Evolutionary conservation across 2,329 filamentous ascomycete species (phyloP), one percentile per base, ranked within the genome.

Genomic region (Colletotrichum ledebouriae): DNA sequence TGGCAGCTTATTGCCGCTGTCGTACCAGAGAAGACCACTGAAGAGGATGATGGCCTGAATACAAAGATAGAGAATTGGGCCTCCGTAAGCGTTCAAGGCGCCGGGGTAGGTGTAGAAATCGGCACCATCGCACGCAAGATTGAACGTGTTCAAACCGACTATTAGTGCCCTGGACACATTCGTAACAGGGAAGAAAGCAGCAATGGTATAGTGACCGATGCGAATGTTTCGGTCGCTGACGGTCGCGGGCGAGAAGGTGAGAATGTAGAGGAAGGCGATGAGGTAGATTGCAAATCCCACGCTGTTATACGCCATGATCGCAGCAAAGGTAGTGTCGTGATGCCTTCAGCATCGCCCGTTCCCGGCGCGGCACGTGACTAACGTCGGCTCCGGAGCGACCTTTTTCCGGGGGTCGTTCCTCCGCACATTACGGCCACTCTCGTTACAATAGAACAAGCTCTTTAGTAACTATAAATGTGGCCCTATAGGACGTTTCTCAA

Each of bases 41-140:
- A 97, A 94, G 1, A 96, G 82, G 9, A 93, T 67, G 17, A 93
- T 76, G 0, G 88, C 87, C 75, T 98, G 94, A 0, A 94, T 52
- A 52, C 93, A 85, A 1, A 97, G 86, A 76, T 97, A 97, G 0
- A 96, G 78, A 34, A 97, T 95, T 0, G 94, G 93, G 0, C 92
- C 93, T 22, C 95, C 94, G 73, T 94, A 98, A 22, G 91, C 86
- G 0, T 85, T 84, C 33, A 97, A 87, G 3, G 85, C 87, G 3
- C 89, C 91, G 0, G 94, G 92, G 71, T 93, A 90, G 1, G 84
- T 82, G 1, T 90, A 88, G 17, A 94, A 79, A 10, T 82, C 69
- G n/a, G 87, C 82, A 22, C 86, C 89, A 34, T 87, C 84, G 76
- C 94, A 98, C 1, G 93, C 86, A 0, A 93, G 85, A 1, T 92